These are phyloP conservation scores for Calocybe gangraenosa DNA, from an alignment of 768 basidiomycete genomes.

Conservation along the genomic window DNA sequence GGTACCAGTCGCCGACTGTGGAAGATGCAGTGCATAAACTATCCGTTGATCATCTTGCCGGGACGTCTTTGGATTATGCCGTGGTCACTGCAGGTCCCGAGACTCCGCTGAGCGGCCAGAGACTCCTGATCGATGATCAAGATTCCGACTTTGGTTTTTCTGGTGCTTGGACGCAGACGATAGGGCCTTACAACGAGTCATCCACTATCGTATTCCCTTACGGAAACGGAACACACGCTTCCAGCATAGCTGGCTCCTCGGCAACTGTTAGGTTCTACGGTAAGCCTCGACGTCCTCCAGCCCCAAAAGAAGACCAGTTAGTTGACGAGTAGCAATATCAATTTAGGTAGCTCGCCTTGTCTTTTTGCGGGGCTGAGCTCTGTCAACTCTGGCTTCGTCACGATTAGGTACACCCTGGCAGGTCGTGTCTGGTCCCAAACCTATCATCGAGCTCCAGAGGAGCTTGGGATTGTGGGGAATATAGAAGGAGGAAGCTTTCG, in stretches of 20 bases:
- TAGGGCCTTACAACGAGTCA: not conserved
- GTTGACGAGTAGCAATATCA: not conserved
- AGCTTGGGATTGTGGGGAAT: not conserved
- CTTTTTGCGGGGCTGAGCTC: not conserved
- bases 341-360: not conserved
- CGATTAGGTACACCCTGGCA: not conserved
- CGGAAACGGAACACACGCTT: not conserved
- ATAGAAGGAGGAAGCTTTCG: not conserved
- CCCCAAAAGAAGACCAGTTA: too few relatives aligned
- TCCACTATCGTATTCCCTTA: not conserved
- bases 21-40: not conserved
- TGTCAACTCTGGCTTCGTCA: not conserved
- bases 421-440: not conserved
- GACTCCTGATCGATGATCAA: not conserved
- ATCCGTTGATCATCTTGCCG: not conserved
- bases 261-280: not conserved
- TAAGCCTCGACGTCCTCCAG: too few relatives aligned
- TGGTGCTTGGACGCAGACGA: not conserved
- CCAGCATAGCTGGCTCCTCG: not conserved
- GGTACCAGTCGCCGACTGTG: not conserved
- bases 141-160: not conserved
- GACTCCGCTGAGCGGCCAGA: not conserved
- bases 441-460: not conserved
- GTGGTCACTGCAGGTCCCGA: not conserved
- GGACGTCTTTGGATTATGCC: not conserved